These are phyloP conservation scores for Fraxinus platypoda DNA, from an alignment of 305 asterid genomes.

Conservation along the genomic window DNA sequence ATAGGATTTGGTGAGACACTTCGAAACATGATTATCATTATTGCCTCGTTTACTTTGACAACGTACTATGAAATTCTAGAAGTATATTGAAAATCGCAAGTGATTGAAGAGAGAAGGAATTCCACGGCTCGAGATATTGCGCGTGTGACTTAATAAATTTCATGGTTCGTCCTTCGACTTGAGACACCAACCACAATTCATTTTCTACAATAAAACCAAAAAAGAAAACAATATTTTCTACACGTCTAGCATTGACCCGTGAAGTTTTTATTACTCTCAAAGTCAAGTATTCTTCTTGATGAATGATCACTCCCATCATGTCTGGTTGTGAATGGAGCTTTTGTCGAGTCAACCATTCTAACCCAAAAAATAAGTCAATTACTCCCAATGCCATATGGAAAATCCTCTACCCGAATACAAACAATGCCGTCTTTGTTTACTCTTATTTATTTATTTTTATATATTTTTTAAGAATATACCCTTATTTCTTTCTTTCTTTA, in stretches of 20 bases:
- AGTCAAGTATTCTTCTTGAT: background rate
- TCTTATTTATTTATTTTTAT: background rate
- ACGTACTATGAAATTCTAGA: background rate
- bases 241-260: background rate
- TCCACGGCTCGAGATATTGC: background rate
- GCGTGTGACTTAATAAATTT: background rate
- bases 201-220: background rate
- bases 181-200: background rate
- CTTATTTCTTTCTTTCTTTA: background rate
- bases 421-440: background rate
- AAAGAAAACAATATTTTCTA: background rate
- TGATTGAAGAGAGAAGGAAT: background rate
- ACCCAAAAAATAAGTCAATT: background rate
- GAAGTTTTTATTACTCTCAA: background rate
- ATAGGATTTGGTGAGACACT: background rate
- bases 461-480: background rate
- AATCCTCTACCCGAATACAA: background rate
- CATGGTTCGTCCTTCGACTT: background rate
- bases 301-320: background rate
- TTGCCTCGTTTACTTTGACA: background rate
- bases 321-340: background rate
- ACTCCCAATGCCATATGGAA: background rate
- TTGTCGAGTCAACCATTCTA: background rate
- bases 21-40: background rate
- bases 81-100: background rate